These are phyloP conservation scores for Cryptosporidium felis DNA, from an alignment of 169 alveolate species.

Conservation along the genomic window DNA sequence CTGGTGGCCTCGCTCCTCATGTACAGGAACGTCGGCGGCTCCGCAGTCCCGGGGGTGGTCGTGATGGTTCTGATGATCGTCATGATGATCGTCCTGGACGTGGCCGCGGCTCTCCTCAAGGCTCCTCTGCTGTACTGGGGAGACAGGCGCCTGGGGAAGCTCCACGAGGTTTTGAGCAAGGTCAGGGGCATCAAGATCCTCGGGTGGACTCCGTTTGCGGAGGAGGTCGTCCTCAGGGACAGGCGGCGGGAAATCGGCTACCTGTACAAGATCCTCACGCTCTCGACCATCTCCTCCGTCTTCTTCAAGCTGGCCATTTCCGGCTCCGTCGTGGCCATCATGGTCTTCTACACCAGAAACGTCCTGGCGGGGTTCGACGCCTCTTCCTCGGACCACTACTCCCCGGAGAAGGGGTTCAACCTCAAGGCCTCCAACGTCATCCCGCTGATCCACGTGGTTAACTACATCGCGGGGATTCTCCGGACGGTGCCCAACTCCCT, in stretches of 20 bases:
- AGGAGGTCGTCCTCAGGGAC: slow-evolving; percentile 24
- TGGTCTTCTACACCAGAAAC: slow-evolving; percentile 18
- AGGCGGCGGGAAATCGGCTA: slow-evolving; percentile 14
- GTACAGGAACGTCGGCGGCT: slow-evolving; percentile 41
- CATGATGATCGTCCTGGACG: slow-evolving; percentile 36
- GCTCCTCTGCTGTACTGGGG: slow-evolving; percentile 57
- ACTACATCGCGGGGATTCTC: slow-evolving; percentile 60
- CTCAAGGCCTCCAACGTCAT: slow-evolving; percentile 43
- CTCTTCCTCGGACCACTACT: background rate
- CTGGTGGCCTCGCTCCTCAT: slow-evolving; percentile 43
- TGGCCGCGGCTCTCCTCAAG: slow-evolving; percentile 27
- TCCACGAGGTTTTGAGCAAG: slow-evolving; percentile 37
- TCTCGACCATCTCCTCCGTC: slow-evolving; percentile 21
- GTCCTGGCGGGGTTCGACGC: background rate
- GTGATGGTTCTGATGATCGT: slow-evolving; percentile 33
- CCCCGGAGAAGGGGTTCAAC: background rate
- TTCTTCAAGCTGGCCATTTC: slow-evolving; percentile 60
- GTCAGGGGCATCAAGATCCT: slow-evolving; percentile 34
- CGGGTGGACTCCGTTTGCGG: slow-evolving; percentile 63
- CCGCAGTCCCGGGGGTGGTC: slow-evolving; percentile 70
- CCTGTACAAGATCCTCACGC: slow-evolving; percentile 17
- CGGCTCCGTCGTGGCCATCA: slow-evolving; percentile 66
- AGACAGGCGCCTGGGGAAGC: slow-evolving; percentile 36
- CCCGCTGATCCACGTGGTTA: slow-evolving; percentile 47
- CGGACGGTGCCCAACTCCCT: slow-evolving; percentile 41